A percentile compares a stretch with the other conserved stretches of the same genome.
Conservation (phyloP, 768 basidiomycete genomes). For the Thelephora ganbajun region DNA sequence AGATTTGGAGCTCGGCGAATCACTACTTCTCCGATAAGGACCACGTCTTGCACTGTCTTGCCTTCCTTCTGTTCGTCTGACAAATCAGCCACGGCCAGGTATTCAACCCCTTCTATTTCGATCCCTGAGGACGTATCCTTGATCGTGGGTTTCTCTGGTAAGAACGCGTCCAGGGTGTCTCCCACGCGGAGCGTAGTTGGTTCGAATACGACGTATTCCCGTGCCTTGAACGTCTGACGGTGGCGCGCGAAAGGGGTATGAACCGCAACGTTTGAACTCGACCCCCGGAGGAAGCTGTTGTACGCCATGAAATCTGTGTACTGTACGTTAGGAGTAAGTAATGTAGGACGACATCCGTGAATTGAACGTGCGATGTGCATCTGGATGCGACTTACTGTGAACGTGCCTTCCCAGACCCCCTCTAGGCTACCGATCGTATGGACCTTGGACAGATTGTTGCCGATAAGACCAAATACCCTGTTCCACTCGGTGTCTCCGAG, state of each 20-base stretch:
- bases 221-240: constrained; percentile 80
- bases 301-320: constrained; percentile 82
- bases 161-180: constrained; percentile 46
- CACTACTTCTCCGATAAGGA: constrained; percentile 61
- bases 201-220: constrained; percentile 51
- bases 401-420: constrained; percentile 70
- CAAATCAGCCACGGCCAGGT: constrained; percentile 12
- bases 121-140: constrained; percentile 34
- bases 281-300: constrained; percentile 59
- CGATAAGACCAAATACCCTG: constrained; percentile 27
- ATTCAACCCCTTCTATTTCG: constrained; percentile 22
- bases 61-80: constrained; percentile 1
- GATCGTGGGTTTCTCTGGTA: constrained; percentile 39
- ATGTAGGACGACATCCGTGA: not conserved
- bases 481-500: constrained; percentile 69
- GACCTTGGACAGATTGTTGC: constrained; percentile 24
- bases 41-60: constrained; percentile 36
- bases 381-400: constrained; percentile 35
- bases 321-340: constrained; percentile 21
- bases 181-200: constrained; percentile 35
- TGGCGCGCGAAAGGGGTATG: constrained; percentile 70
- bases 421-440: constrained; percentile 59
- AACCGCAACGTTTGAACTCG: constrained; percentile 48
- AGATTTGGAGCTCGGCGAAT: not conserved
- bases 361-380: not conserved